Evolutionary conservation across 2,329 filamentous ascomycete genomes (phyloP).

Genomic region (Fusarium austroafricanum): DNA sequence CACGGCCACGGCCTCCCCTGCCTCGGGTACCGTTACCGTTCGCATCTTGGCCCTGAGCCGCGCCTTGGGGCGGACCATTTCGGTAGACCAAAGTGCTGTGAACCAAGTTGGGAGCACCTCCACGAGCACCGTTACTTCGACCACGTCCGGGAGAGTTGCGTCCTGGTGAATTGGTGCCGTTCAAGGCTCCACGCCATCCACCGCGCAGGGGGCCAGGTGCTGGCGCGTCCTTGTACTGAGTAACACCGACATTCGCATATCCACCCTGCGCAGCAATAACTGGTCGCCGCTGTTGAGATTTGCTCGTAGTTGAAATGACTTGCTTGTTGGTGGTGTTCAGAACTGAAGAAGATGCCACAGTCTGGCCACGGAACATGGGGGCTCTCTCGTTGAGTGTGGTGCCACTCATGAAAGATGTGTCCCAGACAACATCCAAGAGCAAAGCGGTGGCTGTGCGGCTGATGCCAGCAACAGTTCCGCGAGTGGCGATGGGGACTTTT

Average conservation of each 20-base stretch:
- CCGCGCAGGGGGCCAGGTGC: conserved; percentile 67
- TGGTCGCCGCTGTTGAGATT: conserved; percentile 62
- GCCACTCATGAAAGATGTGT: conserved; percentile 96
- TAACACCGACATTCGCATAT: conserved; percentile 66
- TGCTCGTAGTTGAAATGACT: conserved; percentile 74
- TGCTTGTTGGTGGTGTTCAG: conserved; percentile 88
- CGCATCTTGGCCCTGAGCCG: conserved; percentile 43
- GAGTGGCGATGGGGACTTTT: conserved; percentile 91
- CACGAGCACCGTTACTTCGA: conserved; percentile 51
- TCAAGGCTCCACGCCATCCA: conserved; percentile 67
- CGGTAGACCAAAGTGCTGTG: conserved; percentile 67
- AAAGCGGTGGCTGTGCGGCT: conserved; percentile 86
- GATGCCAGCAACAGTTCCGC: conserved; percentile 94
- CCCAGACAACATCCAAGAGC: conserved; percentile 92
- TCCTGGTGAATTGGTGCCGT: conserved; percentile 57
- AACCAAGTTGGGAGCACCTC: conserved; percentile 58
- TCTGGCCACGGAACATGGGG: conserved; percentile 92
- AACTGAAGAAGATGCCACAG: conserved; percentile 87
- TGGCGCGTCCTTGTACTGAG: conserved; percentile 70
- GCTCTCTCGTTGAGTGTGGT: conserved; percentile 91
- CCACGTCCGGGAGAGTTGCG: conserved; percentile 55
- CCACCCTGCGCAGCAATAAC: conserved; percentile 62
- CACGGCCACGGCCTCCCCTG: conserved; percentile 50
- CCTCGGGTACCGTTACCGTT: conserved; percentile 45
- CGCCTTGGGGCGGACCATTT: conserved; percentile 50